phyloP scores from a whole-genome alignment of 2,329 filamentous ascomycete species.

The Delphinella strobiligena region DNA sequence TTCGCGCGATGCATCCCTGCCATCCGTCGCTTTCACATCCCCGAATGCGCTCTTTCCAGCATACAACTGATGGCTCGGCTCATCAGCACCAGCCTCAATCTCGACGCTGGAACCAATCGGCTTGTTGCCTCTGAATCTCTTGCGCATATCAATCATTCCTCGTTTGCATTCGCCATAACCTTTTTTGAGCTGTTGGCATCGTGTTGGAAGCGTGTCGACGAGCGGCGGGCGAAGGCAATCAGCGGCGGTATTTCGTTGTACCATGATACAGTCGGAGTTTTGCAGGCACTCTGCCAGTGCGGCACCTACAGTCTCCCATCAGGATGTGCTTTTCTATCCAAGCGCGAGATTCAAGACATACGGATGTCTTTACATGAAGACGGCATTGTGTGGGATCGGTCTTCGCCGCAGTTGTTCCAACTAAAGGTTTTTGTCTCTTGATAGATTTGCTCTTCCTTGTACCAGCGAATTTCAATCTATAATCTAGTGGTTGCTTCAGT shows the following conservation, averaged over 20 bases:
- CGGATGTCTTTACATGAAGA: conserved; percentile 94
- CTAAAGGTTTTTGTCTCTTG: too few species aligned
- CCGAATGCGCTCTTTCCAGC: conserved; percentile 46
- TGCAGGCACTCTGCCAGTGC: conserved; percentile 92
- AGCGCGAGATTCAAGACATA: too few species aligned
- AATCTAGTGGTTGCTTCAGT: too few species aligned
- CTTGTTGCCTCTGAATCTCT: conserved; percentile 89
- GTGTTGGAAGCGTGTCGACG: conserved; percentile 65
- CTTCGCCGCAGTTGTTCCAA: conserved; percentile 3
- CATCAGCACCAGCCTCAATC: conserved; percentile 38
- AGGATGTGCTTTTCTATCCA: too few species aligned
- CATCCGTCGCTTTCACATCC: conserved; percentile 17
- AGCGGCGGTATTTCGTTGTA: conserved; percentile 71
- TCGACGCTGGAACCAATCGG: conserved; percentile 61
- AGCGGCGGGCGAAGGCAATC: conserved; percentile 83
- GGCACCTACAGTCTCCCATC: too few species aligned
- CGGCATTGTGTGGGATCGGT: conserved; percentile 53
- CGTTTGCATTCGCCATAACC: conserved; percentile 92
- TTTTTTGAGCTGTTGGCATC: conserved; percentile 87
- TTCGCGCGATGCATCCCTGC: conserved; percentile 19
- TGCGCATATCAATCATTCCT: conserved; percentile 96
- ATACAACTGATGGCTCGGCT: conserved; percentile 58
- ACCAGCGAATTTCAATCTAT: too few species aligned
- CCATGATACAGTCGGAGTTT: conserved; percentile 91
- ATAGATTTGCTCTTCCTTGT: too few species aligned